phyloP scores from a whole-genome alignment of 2,329 filamentous ascomycete genomes.

The Hymenoscyphus occultus region DNA sequence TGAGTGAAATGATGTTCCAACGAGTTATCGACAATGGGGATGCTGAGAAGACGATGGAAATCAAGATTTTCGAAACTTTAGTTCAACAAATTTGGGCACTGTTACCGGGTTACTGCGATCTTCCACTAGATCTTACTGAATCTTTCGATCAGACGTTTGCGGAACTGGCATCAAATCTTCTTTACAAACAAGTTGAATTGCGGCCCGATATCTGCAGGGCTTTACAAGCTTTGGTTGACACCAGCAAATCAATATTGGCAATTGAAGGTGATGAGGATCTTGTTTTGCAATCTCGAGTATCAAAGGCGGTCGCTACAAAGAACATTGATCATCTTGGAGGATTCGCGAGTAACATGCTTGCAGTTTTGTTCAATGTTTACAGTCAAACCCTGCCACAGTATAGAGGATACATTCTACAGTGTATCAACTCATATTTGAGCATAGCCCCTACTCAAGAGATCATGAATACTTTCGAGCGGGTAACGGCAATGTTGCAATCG shows the following conservation, averaged over 20 bases:
- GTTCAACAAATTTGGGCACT: conserved; percentile 95
- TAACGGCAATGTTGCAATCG: conserved; percentile 76
- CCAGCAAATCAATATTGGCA: conserved; percentile 76
- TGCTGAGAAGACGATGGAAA: conserved; percentile 87
- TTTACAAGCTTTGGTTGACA: conserved; percentile 84
- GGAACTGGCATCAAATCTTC: conserved; percentile 83
- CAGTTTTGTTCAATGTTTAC: conserved; percentile 98
- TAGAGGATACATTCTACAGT: conserved; percentile 84
- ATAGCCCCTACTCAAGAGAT: conserved; percentile 77
- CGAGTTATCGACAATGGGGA: conserved; percentile 77
- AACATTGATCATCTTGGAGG: conserved; percentile 78
- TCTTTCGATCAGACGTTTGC: conserved; percentile 87
- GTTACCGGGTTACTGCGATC: conserved; percentile 89
- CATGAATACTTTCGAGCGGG: conserved; percentile 82
- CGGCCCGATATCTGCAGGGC: conserved; percentile 84
- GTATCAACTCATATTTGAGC: conserved; percentile 91
- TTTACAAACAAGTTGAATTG: conserved; percentile 88
- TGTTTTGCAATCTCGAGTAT: conserved; percentile 73
- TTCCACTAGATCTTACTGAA: conserved; percentile 73
- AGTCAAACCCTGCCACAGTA: conserved; percentile 93
- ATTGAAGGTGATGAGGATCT: conserved; percentile 66
- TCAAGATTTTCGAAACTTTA: conserved; percentile 96
- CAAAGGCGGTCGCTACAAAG: conserved; percentile 69
- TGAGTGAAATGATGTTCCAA: conserved; percentile 89
- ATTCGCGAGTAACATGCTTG: conserved; percentile 84